Evolutionary conservation across 1,139 yeast species (phyloP).

Genomic region (Yamadazyma membranifaciens): DNA sequence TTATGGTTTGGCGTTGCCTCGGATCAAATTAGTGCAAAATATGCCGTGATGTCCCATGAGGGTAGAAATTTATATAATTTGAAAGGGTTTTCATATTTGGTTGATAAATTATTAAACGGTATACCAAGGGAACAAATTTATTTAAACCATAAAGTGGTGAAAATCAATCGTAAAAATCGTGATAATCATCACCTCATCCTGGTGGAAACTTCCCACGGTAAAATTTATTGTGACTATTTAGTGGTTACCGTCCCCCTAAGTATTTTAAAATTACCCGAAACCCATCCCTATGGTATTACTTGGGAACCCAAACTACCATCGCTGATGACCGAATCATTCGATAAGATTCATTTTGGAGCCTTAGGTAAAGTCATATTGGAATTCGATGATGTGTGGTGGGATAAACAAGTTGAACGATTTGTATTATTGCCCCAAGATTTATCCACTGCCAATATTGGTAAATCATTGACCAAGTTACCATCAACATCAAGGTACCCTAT

Average conservation of each 20-base stretch:
- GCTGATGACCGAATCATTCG: conserved; percentile 42
- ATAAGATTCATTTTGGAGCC: conserved; percentile 61
- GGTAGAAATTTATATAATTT: conserved; percentile 73
- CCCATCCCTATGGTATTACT: conserved; percentile 42
- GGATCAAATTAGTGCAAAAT: conserved; percentile 65
- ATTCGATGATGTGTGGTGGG: conserved; percentile 71
- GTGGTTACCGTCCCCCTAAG: conserved; percentile 80
- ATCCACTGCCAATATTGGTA: conserved; percentile 21
- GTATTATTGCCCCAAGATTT: conserved; percentile 37
- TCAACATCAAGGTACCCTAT: conserved; percentile 12
- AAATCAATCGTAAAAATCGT: conserved; percentile 30
- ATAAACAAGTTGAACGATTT: conserved; percentile 49
- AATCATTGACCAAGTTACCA: conserved; percentile 20
- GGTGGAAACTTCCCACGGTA: conserved; percentile 22
- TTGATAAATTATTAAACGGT: conserved; percentile 40
- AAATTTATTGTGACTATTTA: conserved; percentile 45
- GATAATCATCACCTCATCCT: not conserved
- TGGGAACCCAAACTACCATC: conserved; percentile 64
- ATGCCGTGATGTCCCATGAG: conserved; percentile 61
- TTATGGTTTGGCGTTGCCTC: conserved; percentile 79
- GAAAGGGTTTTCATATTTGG: conserved; percentile 55
- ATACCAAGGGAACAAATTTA: conserved; percentile 42
- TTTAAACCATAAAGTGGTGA: conserved; percentile 46
- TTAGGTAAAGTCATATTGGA: conserved; percentile 78
- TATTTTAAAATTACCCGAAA: conserved; percentile 44